A percentile compares a stretch with the other conserved stretches of the same genome.
Evolutionary conservation across 768 basidiomycete genomes (phyloP).

Genomic region (Leccinum disarticulatum): DNA sequence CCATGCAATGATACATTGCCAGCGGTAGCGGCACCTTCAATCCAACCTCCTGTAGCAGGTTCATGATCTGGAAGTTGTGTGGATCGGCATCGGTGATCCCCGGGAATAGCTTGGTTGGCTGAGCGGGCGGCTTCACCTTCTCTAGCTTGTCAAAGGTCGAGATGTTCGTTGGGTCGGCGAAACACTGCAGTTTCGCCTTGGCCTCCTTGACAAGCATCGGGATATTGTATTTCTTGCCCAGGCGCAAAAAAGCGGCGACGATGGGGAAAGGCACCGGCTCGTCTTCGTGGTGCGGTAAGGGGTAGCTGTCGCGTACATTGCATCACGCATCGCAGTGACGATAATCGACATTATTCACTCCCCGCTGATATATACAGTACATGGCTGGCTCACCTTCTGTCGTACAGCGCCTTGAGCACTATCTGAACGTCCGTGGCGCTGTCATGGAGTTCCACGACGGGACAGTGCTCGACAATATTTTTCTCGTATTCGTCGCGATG

Average conservation of each 20-base stretch:
- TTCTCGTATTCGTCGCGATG: not conserved
- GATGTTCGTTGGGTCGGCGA: not conserved
- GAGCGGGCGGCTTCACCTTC: not conserved
- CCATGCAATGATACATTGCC: constrained; percentile 8
- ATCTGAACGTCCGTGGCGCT: constrained; percentile 9
- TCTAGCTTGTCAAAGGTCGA: not conserved
- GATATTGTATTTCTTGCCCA: constrained; percentile 23
- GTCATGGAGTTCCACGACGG: constrained; percentile 19
- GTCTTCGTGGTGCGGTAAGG: not conserved
- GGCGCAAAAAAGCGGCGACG: constrained; percentile 10
- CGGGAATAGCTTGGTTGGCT: not conserved
- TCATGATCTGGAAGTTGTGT: constrained; percentile 18
- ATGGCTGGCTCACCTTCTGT: constrained; percentile 7
- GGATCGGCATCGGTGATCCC: constrained; percentile 8
- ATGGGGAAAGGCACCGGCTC: not conserved
- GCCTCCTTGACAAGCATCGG: constrained; percentile 8
- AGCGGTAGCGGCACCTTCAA: constrained; percentile 6
- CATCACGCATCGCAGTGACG: not conserved
- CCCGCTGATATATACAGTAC: not conserved
- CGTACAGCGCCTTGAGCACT: constrained; percentile 18
- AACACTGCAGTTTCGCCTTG: not conserved
- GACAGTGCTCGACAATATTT: constrained; percentile 18
- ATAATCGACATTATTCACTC: not conserved
- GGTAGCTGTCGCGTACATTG: constrained; percentile 4
- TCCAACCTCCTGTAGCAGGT: constrained; percentile 8